Evolutionary conservation across 2,329 filamentous ascomycete genomes (phyloP), one percentile per base, ranked within the genome.

Genomic region (Esteya vermicola): DNA sequence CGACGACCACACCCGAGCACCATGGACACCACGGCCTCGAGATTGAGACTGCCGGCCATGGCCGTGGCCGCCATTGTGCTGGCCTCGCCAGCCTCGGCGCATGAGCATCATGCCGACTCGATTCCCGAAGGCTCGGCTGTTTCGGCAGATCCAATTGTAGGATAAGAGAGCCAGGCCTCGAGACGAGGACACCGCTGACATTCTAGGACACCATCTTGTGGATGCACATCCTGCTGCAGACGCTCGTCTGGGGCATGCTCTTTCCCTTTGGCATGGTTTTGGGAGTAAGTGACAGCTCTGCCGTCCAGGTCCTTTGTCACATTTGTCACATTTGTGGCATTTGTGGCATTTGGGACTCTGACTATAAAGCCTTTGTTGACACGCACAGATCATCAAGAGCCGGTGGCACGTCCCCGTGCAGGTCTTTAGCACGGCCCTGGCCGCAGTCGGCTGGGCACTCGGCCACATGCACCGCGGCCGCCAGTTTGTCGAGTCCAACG

Each of bases 181-280:
- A 16, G 10, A 4, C 18, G 28, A 31, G 14, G 9, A 18, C 7
- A n/a, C 4, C 28, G 9, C 28, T n/a, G n/a, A n/a, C n/a, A n/a
- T n/a, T n/a, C n/a, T 16, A 78, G 72, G 91, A 96, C 58, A 71
- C 78, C 32, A 85, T 78, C 52, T 61, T 98, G 74, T 98, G 91
- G 91, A 70, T 81, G 50, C 91, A 98, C 61, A 96, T 98, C 53
- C 70, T 94, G 44, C 60, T 93, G 34, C 88, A 94, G 69, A 81
- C 78, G 57, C 54, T 91, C 43, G 77, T 86, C 43, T 96, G 93
- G 67, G 91, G 91, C 45, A 69, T 98, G 50, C 74, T 96, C 43
- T 96, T 94, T 54, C 91, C 91, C 10, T 70, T 85, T 14, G 91
- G 91, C 51, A 96, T 98, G 89, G 86, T 96, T 32, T 67, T 95